Conservation (phyloP, 2,329 filamentous ascomycete species). For the Cytospora schulzeri region DNA sequence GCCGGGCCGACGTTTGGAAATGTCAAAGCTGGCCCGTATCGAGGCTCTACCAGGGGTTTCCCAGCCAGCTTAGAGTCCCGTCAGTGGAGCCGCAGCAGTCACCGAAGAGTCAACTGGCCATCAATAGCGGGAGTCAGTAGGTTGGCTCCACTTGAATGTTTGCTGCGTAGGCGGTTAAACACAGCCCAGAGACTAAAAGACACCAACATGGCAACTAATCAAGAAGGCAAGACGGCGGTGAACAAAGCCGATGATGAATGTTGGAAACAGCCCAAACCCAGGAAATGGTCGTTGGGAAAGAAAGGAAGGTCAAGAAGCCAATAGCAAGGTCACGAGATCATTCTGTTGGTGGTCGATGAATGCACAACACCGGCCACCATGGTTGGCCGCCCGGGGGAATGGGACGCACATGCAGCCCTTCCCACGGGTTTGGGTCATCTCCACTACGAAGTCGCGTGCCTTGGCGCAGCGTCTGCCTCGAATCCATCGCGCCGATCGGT, state of each 20-base stretch:
- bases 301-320: no score
- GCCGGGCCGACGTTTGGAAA: not conserved
- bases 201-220: not conserved
- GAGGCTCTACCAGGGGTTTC: not conserved
- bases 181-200: not conserved
- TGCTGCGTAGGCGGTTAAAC: not conserved
- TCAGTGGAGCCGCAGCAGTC: not conserved
- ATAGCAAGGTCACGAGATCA: not conserved
- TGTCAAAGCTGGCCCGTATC: not conserved
- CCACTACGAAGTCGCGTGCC: no score
- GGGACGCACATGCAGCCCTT: no score
- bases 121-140: not conserved
- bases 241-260: not conserved
- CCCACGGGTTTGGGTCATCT: not conserved
- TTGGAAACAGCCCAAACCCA: not conserved
- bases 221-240: not conserved
- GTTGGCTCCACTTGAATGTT: not conserved
- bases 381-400: no score
- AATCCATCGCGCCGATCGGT: not conserved
- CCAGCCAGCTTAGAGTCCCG: not conserved
- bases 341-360: not conserved
- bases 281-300: no score
- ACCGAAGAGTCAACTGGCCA: not conserved
- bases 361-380: no score
- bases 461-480: not conserved